phyloP scores from a whole-genome alignment of 2,329 filamentous ascomycete species.

The Intubia oerlemansii region DNA sequence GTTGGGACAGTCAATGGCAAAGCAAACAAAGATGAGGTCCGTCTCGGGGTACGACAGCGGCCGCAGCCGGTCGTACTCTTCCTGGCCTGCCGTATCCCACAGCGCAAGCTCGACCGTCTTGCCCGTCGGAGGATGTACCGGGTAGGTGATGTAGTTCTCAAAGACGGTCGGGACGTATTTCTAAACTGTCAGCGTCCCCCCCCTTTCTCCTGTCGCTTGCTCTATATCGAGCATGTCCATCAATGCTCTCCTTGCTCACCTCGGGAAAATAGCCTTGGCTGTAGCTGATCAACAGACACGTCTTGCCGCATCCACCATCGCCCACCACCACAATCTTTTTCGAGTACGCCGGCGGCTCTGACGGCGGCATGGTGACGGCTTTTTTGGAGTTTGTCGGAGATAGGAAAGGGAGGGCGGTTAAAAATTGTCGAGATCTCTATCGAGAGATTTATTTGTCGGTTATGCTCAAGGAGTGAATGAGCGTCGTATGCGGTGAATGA shows the following conservation, averaged over 20 bases:
- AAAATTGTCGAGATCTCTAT: no score
- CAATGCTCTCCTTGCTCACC: constrained; percentile 29
- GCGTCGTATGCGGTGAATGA: no score
- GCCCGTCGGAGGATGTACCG: constrained; percentile 65
- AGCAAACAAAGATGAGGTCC: constrained; percentile 94
- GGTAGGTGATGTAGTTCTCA: constrained; percentile 99
- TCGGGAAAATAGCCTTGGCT: constrained; percentile 97
- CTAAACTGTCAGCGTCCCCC: constrained; percentile 24
- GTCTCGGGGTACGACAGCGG: constrained; percentile 96
- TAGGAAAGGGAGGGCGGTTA: no score
- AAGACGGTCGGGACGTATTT: constrained; percentile 99
- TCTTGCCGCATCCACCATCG: constrained; percentile 96
- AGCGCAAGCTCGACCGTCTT: constrained; percentile 93
- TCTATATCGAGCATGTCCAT: background rate
- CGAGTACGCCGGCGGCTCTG: constrained; percentile 79
- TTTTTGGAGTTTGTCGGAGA: no score
- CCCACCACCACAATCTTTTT: constrained; percentile 99
- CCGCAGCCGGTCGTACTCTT: constrained; percentile 91
- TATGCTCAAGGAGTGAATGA: no score
- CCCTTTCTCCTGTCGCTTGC: constrained; percentile 1
- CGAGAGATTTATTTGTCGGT: no score
- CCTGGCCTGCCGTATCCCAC: constrained; percentile 96
- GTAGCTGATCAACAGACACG: constrained; percentile 94
- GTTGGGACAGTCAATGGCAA: constrained; percentile 96
- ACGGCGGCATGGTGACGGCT: no score